Conservation (phyloP, 495 filamentous ascomycete species). For the Penicillium subrubescens region DNA sequence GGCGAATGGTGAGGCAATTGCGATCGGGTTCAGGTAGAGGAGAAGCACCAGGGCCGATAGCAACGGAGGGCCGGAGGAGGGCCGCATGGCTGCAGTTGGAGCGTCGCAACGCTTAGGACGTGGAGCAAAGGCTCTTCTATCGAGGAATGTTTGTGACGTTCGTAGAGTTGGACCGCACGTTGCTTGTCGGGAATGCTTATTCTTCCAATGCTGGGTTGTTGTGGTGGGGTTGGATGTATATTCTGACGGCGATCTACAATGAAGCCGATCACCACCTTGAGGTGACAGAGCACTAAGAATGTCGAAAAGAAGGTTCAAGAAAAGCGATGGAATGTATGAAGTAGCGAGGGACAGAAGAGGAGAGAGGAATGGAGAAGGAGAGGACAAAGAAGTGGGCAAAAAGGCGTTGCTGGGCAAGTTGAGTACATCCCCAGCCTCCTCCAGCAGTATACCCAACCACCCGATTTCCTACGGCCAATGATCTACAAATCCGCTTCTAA, state of each 20-base stretch:
- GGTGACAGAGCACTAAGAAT: constrained; percentile 7
- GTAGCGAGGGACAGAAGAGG: constrained; percentile 18
- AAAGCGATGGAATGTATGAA: constrained; percentile 10
- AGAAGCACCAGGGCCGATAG: constrained; percentile 33
- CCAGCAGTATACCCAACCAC: constrained; percentile 46
- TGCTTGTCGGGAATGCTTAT: constrained; percentile 7
- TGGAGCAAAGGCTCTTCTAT: constrained; percentile 1
- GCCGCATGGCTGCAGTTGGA: constrained; percentile 33
- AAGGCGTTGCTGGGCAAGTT: constrained; percentile 16
- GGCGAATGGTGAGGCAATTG: constrained; percentile 41
- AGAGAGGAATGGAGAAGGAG: constrained; percentile 15
- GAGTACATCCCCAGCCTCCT: constrained; percentile 39
- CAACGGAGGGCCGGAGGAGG: constrained; percentile 28
- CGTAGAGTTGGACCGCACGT: constrained; percentile 3
- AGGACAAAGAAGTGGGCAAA: background rate
- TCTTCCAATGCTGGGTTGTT: background rate
- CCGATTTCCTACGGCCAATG: constrained; percentile 40
- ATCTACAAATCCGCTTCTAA: constrained; percentile 6
- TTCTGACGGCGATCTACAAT: constrained; percentile 7
- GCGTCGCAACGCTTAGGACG: constrained; percentile 7
- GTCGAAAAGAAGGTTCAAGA: constrained; percentile 8
- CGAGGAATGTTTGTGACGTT: constrained; percentile 20
- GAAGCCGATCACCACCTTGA: constrained; percentile 12
- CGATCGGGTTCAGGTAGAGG: constrained; percentile 25
- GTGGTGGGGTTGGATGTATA: constrained; percentile 12